phyloP scores from a whole-genome alignment of 192 early-diverging fungal genomes.

The Mortierella antarctica region DNA sequence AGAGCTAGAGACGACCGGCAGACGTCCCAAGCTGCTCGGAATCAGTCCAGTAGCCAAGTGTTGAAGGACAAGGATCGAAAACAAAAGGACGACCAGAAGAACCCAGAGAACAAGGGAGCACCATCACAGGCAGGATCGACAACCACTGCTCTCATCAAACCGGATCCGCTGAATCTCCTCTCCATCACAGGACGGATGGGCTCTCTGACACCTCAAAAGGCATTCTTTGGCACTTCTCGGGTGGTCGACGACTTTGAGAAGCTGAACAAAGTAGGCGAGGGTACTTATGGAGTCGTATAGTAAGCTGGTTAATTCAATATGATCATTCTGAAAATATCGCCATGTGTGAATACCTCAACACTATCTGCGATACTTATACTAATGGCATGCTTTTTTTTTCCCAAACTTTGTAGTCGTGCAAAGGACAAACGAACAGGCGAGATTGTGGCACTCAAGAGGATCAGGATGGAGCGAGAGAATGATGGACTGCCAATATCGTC shows the following conservation, averaged over 20 bases:
- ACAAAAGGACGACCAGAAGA: conserved; percentile 5
- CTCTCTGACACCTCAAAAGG: conserved; percentile 35
- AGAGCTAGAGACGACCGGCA: conserved; percentile 17
- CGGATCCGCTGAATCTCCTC: conserved; percentile 33
- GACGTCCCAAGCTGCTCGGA: neutral
- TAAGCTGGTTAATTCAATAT: conserved; percentile 36
- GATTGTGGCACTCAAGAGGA: conserved; percentile 63
- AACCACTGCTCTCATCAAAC: conserved; percentile 1
- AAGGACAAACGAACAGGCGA: conserved; percentile 57
- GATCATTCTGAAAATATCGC: neutral
- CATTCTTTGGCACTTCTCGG: conserved; percentile 77
- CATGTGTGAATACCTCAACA: neutral
- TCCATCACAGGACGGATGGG: conserved; percentile 48
- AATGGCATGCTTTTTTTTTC: neutral
- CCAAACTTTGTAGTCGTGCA: conserved; percentile 56
- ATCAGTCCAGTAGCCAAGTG: neutral
- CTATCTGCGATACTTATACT: neutral
- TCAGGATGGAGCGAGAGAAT: conserved; percentile 63
- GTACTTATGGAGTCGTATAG: conserved; percentile 94
- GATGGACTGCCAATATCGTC: conserved; percentile 89
- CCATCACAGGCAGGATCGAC: neutral
- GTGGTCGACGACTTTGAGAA: conserved; percentile 90
- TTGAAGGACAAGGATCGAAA: conserved; percentile 21
- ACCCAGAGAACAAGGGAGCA: neutral
- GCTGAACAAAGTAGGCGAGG: conserved; percentile 89